These are phyloP conservation scores for Elsinoe australis DNA, from an alignment of 2,329 filamentous ascomycete species.

Conservation along the genomic window DNA sequence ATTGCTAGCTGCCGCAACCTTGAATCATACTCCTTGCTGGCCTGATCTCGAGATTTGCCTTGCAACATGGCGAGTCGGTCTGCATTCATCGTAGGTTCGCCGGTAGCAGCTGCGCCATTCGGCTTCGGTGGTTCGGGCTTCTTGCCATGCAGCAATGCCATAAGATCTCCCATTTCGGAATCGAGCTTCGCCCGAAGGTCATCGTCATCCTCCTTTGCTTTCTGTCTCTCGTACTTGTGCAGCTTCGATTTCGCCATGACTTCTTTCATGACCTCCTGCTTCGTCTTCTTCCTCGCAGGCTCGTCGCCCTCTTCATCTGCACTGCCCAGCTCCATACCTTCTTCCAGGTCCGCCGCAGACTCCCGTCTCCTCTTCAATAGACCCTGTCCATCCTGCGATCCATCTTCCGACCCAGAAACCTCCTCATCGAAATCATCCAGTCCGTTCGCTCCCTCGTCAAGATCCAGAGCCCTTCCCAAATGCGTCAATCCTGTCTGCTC, in stretches of 20 bases:
- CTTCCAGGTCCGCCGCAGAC: constrained; percentile 48
- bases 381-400: constrained; percentile 28
- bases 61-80: constrained; percentile 55
- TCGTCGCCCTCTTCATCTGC: constrained; percentile 45
- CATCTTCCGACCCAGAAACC: constrained; percentile 35
- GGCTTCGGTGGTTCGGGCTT: constrained; percentile 36
- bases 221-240: constrained; percentile 89
- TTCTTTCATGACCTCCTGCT: constrained; percentile 96
- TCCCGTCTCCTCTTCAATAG: constrained; percentile 37
- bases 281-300: constrained; percentile 83
- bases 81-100: constrained; percentile 45
- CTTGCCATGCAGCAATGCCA: constrained; percentile 56
- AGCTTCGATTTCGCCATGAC: constrained; percentile 95
- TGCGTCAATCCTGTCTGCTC: constrained; percentile 62
- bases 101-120: constrained; percentile 19
- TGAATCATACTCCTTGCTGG: constrained; percentile 82
- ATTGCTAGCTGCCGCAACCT: constrained; percentile 72
- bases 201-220: constrained; percentile 85
- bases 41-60: constrained; percentile 55
- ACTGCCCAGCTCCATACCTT: constrained; percentile 38
- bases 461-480: constrained; percentile 59
- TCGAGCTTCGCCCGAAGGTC: constrained; percentile 79
- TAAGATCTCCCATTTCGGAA: constrained; percentile 69
- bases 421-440: constrained; percentile 49
- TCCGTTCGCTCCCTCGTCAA: constrained; percentile 48